Conservation (phyloP, 2,329 filamentous ascomycete species). For the Aspergillus costaricaensis region DNA sequence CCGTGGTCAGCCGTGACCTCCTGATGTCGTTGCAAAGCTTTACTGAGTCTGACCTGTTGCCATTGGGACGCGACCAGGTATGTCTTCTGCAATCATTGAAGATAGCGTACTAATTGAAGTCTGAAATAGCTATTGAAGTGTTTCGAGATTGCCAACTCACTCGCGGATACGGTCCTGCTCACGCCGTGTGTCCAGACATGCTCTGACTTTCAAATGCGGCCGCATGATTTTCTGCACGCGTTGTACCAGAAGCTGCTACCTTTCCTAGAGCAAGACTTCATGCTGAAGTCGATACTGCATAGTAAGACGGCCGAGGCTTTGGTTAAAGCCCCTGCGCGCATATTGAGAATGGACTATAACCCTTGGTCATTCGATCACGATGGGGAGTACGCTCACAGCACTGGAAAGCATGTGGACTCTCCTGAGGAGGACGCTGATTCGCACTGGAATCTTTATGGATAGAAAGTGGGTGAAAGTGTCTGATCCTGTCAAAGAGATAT, state of each 20-base stretch:
- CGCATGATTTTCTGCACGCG: constrained; percentile 33
- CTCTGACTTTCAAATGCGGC: constrained; percentile 23
- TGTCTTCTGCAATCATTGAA: neutral
- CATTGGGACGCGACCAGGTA: constrained; percentile 35
- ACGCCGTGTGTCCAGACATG: constrained; percentile 6
- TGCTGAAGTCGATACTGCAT: constrained; percentile 31
- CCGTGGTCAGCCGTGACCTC: constrained; percentile 28
- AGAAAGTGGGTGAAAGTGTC: neutral
- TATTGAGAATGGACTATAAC: constrained; percentile 6
- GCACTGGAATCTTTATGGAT: neutral
- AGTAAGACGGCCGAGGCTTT: constrained; percentile 32
- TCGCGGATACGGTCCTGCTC: constrained; percentile 32
- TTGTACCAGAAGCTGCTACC: constrained; percentile 33
- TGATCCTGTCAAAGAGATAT: neutral
- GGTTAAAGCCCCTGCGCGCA: constrained; percentile 27
- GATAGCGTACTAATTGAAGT: neutral
- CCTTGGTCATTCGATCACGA: neutral
- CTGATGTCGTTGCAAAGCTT: constrained; percentile 27
- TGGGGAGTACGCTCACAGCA: neutral
- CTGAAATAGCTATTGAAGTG: constrained; percentile 31
- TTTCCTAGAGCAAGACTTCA: constrained; percentile 29
- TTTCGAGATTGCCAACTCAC: constrained; percentile 35
- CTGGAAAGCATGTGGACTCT: neutral
- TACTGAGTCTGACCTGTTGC: constrained; percentile 29
- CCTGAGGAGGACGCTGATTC: constrained; percentile 9